These are phyloP conservation scores for Staphylotrichum longicolle DNA, from an alignment of 495 filamentous ascomycete species.

Conservation along the genomic window DNA sequence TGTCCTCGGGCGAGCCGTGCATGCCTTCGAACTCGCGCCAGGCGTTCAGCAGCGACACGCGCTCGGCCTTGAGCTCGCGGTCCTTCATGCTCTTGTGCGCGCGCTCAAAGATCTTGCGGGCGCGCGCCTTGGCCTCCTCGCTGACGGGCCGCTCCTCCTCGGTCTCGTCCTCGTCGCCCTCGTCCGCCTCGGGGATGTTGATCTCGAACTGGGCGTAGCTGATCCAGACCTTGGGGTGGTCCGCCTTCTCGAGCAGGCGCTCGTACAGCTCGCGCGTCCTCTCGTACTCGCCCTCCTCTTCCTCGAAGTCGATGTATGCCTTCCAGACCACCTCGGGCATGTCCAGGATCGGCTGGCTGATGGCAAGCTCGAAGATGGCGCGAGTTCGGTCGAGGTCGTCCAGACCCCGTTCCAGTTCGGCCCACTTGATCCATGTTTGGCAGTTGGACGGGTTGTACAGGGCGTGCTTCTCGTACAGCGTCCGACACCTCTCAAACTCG, in stretches of 20 bases:
- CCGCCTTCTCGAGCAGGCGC: constrained; percentile 84
- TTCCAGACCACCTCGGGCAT: constrained; percentile 99
- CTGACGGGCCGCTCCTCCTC: constrained; percentile 66
- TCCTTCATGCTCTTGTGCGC: constrained; percentile 89
- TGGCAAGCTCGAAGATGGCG: constrained; percentile 90
- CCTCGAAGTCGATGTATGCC: constrained; percentile 96
- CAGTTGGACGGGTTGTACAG: constrained; percentile 86
- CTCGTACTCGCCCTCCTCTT: constrained; percentile 86
- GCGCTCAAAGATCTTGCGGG: constrained; percentile 79
- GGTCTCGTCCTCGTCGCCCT: constrained; percentile 49
- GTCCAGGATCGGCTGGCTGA: constrained; percentile 79
- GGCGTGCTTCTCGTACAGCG: constrained; percentile 88
- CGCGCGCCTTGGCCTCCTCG: constrained; percentile 77
- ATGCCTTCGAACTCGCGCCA: constrained; percentile 89
- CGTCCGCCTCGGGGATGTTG: constrained; percentile 68
- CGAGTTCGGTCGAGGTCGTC: constrained; percentile 83
- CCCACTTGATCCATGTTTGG: constrained; percentile 92
- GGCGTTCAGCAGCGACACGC: constrained; percentile 81
- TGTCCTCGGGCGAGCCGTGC: constrained; percentile 73
- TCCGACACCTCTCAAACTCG: constrained; percentile 87
- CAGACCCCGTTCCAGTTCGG: constrained; percentile 84
- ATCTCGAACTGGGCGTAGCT: constrained; percentile 96
- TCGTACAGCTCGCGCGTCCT: constrained; percentile 82
- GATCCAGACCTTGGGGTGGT: constrained; percentile 99
- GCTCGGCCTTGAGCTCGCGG: constrained; percentile 88